Conservation (phyloP, 768 basidiomycete species). For the Candolleomyces aberdarensis region DNA sequence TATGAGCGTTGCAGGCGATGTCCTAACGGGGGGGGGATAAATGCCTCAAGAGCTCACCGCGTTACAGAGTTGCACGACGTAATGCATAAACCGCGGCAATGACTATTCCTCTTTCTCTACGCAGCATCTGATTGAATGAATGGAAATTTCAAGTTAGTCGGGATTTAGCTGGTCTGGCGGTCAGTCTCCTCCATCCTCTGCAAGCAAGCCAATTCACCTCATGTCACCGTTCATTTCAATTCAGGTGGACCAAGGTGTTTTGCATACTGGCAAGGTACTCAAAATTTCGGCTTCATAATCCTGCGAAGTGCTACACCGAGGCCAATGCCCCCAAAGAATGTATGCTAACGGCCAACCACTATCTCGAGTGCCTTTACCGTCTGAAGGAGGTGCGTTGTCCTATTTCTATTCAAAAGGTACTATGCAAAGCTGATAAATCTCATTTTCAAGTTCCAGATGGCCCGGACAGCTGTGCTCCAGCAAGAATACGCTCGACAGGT, state of each 20-base stretch:
- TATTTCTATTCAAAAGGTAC: not conserved
- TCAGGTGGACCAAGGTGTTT: slow-evolving; percentile 85
- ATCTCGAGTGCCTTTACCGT: slow-evolving; percentile 88
- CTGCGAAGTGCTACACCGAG: slow-evolving; percentile 70
- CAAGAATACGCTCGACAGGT: slow-evolving; percentile 68
- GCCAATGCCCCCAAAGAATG: slow-evolving; percentile 77
- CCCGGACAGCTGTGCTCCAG: slow-evolving; percentile 62
- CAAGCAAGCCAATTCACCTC: not conserved
- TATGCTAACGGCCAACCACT: slow-evolving; percentile 71
- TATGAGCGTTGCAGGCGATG: no score
- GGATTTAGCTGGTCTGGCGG: slow-evolving; percentile 47
- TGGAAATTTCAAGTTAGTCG: slow-evolving; percentile 36
- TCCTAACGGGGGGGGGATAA: not conserved
- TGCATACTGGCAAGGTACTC: slow-evolving; percentile 81
- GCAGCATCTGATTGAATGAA: not conserved
- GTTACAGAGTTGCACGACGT: not conserved
- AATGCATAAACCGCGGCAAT: slow-evolving; percentile 16
- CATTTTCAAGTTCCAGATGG: slow-evolving; percentile 28
- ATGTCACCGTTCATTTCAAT: not conserved
- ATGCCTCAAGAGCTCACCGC: not conserved
- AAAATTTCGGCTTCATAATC: not conserved
- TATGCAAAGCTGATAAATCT: not conserved
- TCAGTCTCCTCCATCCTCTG: slow-evolving; percentile 13
- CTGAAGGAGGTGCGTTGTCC: slow-evolving; percentile 70
- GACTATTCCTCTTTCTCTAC: slow-evolving; percentile 3